Percentiles rank a stretch among this genome's conserved stretches.
Evolutionary conservation across 192 early-diverging fungal genomes (phyloP).

Genomic region (Linnemannia elongata): DNA sequence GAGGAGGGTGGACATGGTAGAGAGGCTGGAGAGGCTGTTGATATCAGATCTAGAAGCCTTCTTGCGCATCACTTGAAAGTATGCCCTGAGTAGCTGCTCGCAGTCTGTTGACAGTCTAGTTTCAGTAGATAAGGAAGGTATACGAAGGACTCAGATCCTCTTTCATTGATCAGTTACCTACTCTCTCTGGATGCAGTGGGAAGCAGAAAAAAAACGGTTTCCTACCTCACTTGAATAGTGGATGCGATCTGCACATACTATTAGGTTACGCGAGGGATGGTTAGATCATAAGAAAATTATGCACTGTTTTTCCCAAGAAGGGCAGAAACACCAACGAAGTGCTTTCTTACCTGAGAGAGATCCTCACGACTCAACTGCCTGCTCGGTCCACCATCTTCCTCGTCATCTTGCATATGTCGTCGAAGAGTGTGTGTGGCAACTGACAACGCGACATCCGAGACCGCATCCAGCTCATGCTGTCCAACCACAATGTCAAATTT

Average conservation of each 20-base stretch:
- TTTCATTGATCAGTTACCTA: background rate
- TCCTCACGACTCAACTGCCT: constrained; percentile 1
- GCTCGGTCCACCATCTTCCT: background rate
- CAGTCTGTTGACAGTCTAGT: constrained; percentile 26
- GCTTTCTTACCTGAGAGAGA: background rate
- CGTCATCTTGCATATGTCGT: background rate
- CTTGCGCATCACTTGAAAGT: constrained; percentile 42
- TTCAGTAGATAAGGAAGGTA: background rate
- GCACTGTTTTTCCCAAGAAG: background rate
- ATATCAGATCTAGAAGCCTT: constrained; percentile 13
- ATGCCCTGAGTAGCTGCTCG: constrained; percentile 17
- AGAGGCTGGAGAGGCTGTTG: constrained; percentile 19
- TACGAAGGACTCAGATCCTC: no score
- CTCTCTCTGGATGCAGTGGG: no score
- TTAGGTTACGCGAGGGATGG: background rate
- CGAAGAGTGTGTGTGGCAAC: constrained; percentile 13
- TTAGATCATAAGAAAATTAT: background rate
- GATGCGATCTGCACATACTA: constrained; percentile 41
- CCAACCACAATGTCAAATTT: constrained; percentile 40
- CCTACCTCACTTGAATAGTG: constrained; percentile 29
- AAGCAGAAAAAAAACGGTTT: no score
- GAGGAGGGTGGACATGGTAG: constrained; percentile 40
- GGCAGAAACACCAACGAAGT: no score
- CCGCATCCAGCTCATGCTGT: constrained; percentile 29
- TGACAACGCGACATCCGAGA: constrained; percentile 3